Conservation (phyloP, 257 asterid species). For the Capsicum chinense region DNA sequence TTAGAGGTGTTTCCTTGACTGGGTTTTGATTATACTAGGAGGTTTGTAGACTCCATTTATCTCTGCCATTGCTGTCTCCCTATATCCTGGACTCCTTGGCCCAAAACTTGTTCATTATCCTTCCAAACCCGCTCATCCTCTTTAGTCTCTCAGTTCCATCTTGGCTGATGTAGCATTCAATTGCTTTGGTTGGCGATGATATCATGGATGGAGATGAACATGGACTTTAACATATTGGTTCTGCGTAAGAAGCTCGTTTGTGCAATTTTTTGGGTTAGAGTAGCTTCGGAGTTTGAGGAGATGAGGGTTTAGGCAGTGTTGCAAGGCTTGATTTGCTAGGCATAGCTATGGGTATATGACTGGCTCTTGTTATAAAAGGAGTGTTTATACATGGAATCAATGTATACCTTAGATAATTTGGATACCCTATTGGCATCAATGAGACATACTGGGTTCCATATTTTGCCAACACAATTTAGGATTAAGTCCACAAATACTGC, state of each 20-base stretch:
- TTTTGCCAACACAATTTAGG: neutral
- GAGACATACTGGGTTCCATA: neutral
- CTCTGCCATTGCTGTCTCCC: neutral
- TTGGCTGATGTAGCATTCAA: neutral
- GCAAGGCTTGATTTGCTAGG: constrained; percentile 1
- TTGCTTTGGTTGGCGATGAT: neutral
- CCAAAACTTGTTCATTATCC: neutral
- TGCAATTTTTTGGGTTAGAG: neutral
- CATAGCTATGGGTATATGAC: neutral
- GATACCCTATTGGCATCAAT: neutral
- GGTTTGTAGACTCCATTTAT: neutral
- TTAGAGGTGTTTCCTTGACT: neutral
- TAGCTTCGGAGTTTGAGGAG: neutral
- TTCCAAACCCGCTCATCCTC: neutral
- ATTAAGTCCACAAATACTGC: neutral
- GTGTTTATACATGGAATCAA: neutral
- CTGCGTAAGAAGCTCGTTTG: neutral
- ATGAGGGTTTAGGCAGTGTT: neutral
- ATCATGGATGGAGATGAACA: neutral
- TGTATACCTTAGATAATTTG: neutral
- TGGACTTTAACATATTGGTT: neutral
- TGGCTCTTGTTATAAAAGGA: constrained; percentile 20
- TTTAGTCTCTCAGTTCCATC: neutral
- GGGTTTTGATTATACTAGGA: neutral
- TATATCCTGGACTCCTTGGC: neutral